A percentile compares a stretch with the other conserved stretches of the same genome.
Evolutionary conservation across 345 rosid genomes (phyloP).

Genomic region (Combretum micranthum): DNA sequence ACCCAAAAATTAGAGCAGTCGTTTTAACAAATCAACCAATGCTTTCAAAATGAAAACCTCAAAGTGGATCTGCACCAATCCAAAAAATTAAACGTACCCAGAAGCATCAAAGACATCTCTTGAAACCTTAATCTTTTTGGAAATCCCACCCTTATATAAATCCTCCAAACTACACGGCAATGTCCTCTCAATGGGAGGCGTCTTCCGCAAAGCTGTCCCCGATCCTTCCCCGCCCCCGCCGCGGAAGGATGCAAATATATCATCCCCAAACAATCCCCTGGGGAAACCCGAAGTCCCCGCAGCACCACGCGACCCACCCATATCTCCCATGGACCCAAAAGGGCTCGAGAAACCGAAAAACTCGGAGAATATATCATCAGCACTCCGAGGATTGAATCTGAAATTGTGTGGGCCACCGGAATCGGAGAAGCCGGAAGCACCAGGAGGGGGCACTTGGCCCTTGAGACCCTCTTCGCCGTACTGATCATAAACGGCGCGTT

Average conservation of each 20-base stretch:
- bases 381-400: conserved; percentile 69
- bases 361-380: conserved; percentile 82
- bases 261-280: conserved; percentile 53
- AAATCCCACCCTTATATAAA: conserved; percentile 57
- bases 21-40: no score
- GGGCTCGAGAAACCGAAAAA: conserved; percentile 71
- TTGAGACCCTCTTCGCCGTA: conserved; percentile 84
- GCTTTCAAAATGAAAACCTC: no score
- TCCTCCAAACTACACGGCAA: conserved; percentile 91
- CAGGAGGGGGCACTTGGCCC: conserved; percentile 76
- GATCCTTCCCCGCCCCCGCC: conserved; percentile 37
- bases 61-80: no score
- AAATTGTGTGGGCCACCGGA: conserved; percentile 37
- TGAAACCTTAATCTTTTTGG: conserved; percentile 92
- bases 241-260: conserved; percentile 43
- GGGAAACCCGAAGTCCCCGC: conserved; percentile 41
- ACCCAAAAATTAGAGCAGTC: no score
- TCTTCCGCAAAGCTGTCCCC: conserved; percentile 41
- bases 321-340: conserved; percentile 48
- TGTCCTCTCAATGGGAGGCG: conserved; percentile 63
- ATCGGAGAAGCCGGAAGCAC: conserved; percentile 41
- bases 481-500: conserved; percentile 76
- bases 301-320: conserved; percentile 36
- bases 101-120: conserved; percentile 56
- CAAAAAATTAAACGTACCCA: conserved; percentile 37